Percentiles rank a stretch among this genome's conserved stretches.
phyloP scores from a whole-genome alignment of 202 grass and related monocot genomes.

The Saccharum hybrid region DNA sequence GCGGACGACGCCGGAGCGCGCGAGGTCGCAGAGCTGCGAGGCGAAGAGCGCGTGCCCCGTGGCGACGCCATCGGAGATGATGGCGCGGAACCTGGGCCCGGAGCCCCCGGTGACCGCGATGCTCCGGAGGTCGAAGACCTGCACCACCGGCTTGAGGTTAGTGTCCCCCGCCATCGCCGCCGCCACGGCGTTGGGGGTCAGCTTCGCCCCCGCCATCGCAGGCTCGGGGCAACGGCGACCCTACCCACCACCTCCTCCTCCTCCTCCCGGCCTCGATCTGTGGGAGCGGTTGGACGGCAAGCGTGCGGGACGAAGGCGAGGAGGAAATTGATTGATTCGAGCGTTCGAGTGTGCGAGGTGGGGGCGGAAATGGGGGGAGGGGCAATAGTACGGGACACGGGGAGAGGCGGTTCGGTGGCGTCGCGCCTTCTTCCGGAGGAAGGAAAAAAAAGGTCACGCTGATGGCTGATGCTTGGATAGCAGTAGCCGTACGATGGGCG shows the following conservation, averaged over 20 bases:
- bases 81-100: constrained; percentile 52
- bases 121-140: constrained; percentile 67
- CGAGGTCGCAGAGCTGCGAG: constrained; percentile 64
- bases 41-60: constrained; percentile 56
- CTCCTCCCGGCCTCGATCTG: not conserved
- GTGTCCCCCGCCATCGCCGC: constrained; percentile 56
- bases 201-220: constrained; percentile 45
- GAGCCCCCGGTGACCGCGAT: constrained; percentile 42
- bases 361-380: not conserved
- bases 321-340: not conserved
- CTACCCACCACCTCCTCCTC: not conserved
- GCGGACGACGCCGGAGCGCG: constrained; percentile 54
- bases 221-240: not conserved
- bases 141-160: constrained; percentile 69
- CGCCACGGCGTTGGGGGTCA: constrained; percentile 69
- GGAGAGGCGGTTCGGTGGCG: constrained; percentile 23
- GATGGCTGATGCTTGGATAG: not conserved
- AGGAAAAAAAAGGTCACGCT: not conserved
- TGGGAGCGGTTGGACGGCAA: not conserved
- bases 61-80: constrained; percentile 66
- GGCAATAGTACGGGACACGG: not conserved
- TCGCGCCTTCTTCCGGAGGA: constrained; percentile 28
- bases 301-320: not conserved
- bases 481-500: not conserved
- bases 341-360: not conserved